Conservation (phyloP, 495 filamentous ascomycete species). For the Penicillium waksmanii region DNA sequence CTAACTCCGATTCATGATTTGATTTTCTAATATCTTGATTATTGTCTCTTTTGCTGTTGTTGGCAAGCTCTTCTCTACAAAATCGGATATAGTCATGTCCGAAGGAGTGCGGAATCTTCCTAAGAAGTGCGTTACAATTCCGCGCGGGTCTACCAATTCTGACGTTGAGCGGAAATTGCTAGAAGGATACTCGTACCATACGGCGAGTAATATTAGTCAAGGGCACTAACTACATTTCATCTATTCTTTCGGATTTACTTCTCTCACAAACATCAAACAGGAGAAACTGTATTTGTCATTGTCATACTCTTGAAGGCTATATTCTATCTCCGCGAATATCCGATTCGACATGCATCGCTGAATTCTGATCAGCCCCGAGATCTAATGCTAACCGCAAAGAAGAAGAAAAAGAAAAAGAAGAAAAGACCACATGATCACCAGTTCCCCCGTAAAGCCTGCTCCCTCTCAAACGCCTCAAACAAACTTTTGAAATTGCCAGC, state of each 20-base stretch:
- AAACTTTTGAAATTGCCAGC: conserved; percentile 86
- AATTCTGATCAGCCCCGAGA: background rate
- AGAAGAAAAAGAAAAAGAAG: background rate
- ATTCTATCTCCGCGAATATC: no score
- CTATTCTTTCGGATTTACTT: background rate
- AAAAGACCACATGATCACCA: conserved; percentile 14
- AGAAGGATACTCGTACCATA: no score
- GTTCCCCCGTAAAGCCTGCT: conserved; percentile 59
- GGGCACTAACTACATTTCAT: background rate
- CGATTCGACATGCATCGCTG: no score
- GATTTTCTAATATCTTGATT: background rate
- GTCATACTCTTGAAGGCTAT: no score
- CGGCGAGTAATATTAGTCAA: background rate
- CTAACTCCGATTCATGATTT: background rate
- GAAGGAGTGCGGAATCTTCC: background rate
- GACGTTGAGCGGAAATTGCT: background rate
- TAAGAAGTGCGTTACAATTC: background rate
- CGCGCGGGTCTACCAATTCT: background rate
- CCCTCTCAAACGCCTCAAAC: conserved; percentile 85
- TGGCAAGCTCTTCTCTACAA: background rate
- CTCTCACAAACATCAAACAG: no score
- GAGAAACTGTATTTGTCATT: no score
- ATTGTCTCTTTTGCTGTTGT: background rate
- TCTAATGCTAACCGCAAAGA: background rate
- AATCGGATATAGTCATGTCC: background rate